Base-by-base conservation (phyloP, 108 stramenopile genomes). In the Nitzschia putrida region DNA sequence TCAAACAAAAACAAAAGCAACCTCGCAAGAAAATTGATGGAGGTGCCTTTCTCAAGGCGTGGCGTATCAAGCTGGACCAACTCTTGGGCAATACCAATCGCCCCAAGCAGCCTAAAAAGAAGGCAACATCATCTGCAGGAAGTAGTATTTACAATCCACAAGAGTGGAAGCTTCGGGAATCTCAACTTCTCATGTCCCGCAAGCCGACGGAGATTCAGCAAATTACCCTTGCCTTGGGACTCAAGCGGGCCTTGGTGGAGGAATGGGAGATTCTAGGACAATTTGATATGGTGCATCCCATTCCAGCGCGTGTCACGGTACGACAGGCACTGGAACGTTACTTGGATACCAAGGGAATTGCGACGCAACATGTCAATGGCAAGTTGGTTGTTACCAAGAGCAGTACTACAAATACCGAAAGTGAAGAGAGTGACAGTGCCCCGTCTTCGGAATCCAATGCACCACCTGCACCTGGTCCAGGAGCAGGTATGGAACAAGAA, bases 251-350 rank as follows among this genome's bases (percentile, higher is more conserved):
- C 5, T 58, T 93, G 61, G 88, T 90, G 9, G 89, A 93, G 53
- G 88, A 87, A 21, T 93, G 92, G 92, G 87, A 88, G 71, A 74
- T 87, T 44, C 69, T 93, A 40, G 71, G 64, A 52, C 85, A 88
- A 44, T 87, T 87, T 71, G 60, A 76, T 14, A 88, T 86, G 88
- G 76, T 89, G 9, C 77, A 84, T 34, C 41, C 47, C 53, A 24
- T 92, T 43, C 88, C 88, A 29, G 61, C 77, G 7, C 56, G 56
- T 7, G 70, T 89, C 13, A 72, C 85, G 20, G 68, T 88, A 41
- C 71, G 83, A 38, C 42, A 86, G 34, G 83, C 79, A 25, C 66
- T 89, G 61, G 51, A 78, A 39, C 40, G 56, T 22, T 92, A 87
- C 57, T 63, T 84, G 49, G 37, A 63, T 9, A 43, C 37, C 9